Base-by-base conservation (phyloP, 2,329 filamentous ascomycete species). In the Bipolaris bicolor region DNA sequence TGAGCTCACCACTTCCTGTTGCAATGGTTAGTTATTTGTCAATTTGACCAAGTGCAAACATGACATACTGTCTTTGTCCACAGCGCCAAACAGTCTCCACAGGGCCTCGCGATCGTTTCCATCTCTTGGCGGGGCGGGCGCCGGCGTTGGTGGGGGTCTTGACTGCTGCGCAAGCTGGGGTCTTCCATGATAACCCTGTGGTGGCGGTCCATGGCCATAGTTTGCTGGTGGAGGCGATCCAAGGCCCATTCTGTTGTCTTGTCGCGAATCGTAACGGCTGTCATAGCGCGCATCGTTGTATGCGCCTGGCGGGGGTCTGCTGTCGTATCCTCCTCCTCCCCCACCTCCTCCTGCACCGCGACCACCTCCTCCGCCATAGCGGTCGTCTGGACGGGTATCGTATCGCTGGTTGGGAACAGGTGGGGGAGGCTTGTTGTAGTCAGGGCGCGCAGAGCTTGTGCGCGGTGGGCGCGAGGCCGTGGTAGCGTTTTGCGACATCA, bases 71-170 rank as follows among this genome's bases (percentile, higher is more conserved):
- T 91, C 85, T 72, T 91, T 93, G 78, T 99, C 96, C 13, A 97
- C 94, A 1, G 92, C 92, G 59, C 90, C 85, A 80, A 98, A 99
- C 24, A 98, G 82, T 3, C 90, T 90, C 75, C 92, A 87, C 16
- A 99, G 83, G 0, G 87, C 78, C 36, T 82, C 88, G n/a, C 88
- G 84, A 71, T 93, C 89, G 49, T 87, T 84, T 46, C 80, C 82
- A 60, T 87, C 84, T 50, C 83, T 78, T 11, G 83, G 82, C 9
- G 78, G 78, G 15, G 74, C 83, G 66, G 79, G 84, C 63, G 74
- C 83, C 66, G 79, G 84, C 63, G 76, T 82, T 60, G 75, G 68
- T 15, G 75, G 82, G 58, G 67, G 83, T 53, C 77, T 58, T 22
- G 60, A 54, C 43, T 68, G 79, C 59, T 72, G 79, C 70, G 76